Evolutionary conservation across 306 rosid genomes (phyloP), one percentile per base, ranked within the genome.

Genomic region (Quercus robur): DNA sequence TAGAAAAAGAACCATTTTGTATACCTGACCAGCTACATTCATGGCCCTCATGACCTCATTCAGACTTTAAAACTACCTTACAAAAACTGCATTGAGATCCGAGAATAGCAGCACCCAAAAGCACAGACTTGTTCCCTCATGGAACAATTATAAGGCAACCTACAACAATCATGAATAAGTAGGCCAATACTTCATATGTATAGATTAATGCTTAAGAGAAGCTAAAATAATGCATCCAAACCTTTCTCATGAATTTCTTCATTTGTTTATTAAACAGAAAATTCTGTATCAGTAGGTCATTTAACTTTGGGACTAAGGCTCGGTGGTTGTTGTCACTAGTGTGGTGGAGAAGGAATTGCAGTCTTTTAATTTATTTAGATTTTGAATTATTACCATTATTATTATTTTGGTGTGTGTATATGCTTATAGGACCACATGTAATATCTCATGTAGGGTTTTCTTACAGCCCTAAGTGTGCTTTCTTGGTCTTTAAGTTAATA

Each of bases 61-160:
- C 81, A 94, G 82, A 83, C 88, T 89, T 56, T 74, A 84, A 83
- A 82, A 94, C 71, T 87, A 87, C 86, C 85, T 90, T 30, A 91
- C 83, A 80, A 94, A 97, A 75, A 94, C 97, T 19, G 97, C 92
- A 67, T 94, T 97, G 46, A 33, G 38, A 33, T 33, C 38, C 8
- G 7, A 94, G 88, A 86, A 93, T 94, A 59, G 99, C 91, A 84
- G 97, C 97, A 72, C 99, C 99, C 87, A 93, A 87, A 72, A 94
- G 97, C 81, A 94, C 92, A 71, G 99, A 88, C 81, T 94, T 95
- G 74, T 88, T 90, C 84, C 93, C 99, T 81, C 91, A 89, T 51
- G 99, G 99, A 84, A 94, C 89, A 88, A 93, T 86, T 82, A 93
- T 90, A 59, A 97, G 90, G 83, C 90, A 94, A 63, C 99, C 97